Base-by-base conservation (phyloP, 768 basidiomycete genomes). In the Dictyophora rubrovolvata region DNA sequence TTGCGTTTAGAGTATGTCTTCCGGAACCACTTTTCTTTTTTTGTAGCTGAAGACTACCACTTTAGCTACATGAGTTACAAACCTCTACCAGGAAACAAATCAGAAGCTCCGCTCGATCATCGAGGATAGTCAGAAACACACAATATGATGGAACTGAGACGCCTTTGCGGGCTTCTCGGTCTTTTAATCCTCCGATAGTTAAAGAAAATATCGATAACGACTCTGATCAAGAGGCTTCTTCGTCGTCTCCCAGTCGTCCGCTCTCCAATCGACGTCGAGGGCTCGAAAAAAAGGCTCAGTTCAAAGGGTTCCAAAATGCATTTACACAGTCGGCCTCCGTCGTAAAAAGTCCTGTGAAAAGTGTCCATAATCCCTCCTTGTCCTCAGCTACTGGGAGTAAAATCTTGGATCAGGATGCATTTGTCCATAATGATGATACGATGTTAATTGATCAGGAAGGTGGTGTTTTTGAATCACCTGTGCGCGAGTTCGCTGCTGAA, bases 31-130 rank as follows among this genome's bases (percentile, higher is more conserved):
- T 17, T 35, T 42, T 53, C 23, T 21, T 2, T 5, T 35, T 34
- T 21, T 21, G 14, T 35, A 0, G 5, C 8, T 28, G 17, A 18
- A 5, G 17, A 49, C 2, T 8, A 54, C 12, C 12, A 53, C 12
- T 56, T 4, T 63, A 87, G 86, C 84, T 84, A 77, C 85, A 84
- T 64, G 85, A 87, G 67, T 60, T 84, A 33, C 86, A 86, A 62
- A 77, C 78, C 3, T 72, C 81, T 12, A 66, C 71, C 20, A 78
- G 81, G 17, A 85, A 76, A 65, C 74, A 75, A 12, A 71, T 79
- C 18, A 67, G 69, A 60, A 33, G 49, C 28, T 74, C 81, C 21
- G 66, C 70, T n/a, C 76, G 76, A n/a, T 66, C 4, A 56, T 61
- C 5, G 70, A 66, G 51, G 77, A 77, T 71, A 48, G 67, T 63